phyloP scores from a whole-genome alignment of 2,329 filamentous ascomycete species.

The Xylaria sp. region DNA sequence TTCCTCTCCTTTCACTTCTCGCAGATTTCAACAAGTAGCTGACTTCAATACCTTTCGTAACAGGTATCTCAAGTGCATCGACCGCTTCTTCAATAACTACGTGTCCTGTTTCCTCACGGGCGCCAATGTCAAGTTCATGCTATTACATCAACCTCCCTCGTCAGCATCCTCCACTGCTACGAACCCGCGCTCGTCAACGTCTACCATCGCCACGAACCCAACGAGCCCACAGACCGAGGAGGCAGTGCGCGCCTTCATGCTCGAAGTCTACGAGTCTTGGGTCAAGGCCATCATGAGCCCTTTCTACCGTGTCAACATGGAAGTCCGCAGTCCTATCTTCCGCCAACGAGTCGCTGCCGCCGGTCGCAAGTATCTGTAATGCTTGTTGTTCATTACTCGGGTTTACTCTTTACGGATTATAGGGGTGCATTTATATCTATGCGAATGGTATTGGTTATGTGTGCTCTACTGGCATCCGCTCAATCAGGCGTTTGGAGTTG shows the following conservation, averaged over 20 bases:
- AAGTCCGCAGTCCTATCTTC: constrained; percentile 88
- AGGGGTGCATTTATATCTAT: constrained; percentile 10
- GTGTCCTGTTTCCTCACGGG: constrained; percentile 95
- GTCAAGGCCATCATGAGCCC: constrained; percentile 97
- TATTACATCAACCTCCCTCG: constrained; percentile 95
- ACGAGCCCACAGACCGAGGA: constrained; percentile 92
- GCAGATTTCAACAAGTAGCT: background rate
- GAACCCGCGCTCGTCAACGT: constrained; percentile 62
- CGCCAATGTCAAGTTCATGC: constrained; percentile 91
- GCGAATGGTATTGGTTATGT: background rate
- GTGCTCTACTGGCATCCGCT: background rate
- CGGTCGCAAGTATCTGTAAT: constrained; percentile 89
- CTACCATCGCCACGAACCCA: constrained; percentile 82
- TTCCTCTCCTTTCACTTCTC: constrained; percentile 10
- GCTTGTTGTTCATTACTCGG: background rate
- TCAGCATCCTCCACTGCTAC: constrained; percentile 64
- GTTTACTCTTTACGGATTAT: background rate
- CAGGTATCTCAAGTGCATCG: constrained; percentile 91
- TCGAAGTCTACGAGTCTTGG: constrained; percentile 95
- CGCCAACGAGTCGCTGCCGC: constrained; percentile 83
- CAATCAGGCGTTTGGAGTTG: constrained; percentile 40
- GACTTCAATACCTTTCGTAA: background rate
- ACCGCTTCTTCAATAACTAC: constrained; percentile 96
- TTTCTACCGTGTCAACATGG: constrained; percentile 88
- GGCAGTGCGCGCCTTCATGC: constrained; percentile 93